phyloP scores from a whole-genome alignment of 352 stramenopile species.

The Pythium phragmiticola region DNA sequence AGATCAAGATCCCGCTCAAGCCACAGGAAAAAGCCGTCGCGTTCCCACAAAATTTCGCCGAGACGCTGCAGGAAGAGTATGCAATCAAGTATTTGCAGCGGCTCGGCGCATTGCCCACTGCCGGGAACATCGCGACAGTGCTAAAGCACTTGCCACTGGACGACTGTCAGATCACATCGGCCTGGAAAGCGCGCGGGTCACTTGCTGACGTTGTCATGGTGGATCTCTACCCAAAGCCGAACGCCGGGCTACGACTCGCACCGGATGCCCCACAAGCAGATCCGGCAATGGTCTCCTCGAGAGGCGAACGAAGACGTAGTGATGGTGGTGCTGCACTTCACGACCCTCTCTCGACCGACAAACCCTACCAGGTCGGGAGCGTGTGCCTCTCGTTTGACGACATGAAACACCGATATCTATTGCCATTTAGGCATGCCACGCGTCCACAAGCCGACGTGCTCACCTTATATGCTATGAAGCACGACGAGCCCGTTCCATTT shows the following conservation, averaged over 20 bases:
- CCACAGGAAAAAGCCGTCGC: conserved; percentile 45
- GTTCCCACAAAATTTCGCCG: conserved; percentile 41
- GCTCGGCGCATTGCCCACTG: conserved; percentile 46
- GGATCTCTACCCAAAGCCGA: conserved; percentile 41
- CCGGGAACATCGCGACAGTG: conserved; percentile 61
- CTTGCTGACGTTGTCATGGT: conserved; percentile 52
- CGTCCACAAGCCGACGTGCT: conserved; percentile 42
- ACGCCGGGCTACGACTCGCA: conserved; percentile 8
- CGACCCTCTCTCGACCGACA: conserved; percentile 13
- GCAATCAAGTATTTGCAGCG: conserved; percentile 70
- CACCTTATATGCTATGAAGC: conserved; percentile 44
- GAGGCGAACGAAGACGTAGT: neutral
- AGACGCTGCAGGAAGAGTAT: conserved; percentile 60
- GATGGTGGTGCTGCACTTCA: neutral
- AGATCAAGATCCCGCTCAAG: conserved; percentile 56
- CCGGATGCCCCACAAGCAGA: neutral
- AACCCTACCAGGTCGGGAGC: conserved; percentile 42
- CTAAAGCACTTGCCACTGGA: conserved; percentile 64
- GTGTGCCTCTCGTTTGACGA: conserved; percentile 70
- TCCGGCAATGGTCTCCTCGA: neutral
- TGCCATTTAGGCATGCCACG: conserved; percentile 57
- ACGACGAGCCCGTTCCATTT: conserved; percentile 28
- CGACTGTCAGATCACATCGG: conserved; percentile 51
- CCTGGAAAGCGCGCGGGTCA: conserved; percentile 59
- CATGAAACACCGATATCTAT: conserved; percentile 67